A percentile compares a stretch with the other conserved stretches of the same genome.
Conservation (phyloP, 2,329 filamentous ascomycete genomes). For the Simplicillium sp. region DNA sequence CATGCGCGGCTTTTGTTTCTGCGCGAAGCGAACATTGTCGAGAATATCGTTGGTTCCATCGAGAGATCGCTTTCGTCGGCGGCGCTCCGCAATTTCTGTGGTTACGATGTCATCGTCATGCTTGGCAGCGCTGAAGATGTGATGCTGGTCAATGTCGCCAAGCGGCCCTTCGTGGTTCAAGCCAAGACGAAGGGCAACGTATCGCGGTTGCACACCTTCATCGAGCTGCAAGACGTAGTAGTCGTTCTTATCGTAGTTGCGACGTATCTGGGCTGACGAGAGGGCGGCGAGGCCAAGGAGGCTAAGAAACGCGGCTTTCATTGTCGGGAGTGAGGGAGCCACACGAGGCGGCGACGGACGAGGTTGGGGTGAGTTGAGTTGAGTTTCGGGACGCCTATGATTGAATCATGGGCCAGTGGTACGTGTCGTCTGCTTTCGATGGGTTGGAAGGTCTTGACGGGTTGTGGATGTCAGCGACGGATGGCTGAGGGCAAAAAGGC, state of each 20-base stretch:
- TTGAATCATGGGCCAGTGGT: no score
- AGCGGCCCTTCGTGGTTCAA: constrained; percentile 74
- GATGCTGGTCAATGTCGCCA: constrained; percentile 68
- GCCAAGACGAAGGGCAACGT: constrained; percentile 64
- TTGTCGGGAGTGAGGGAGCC: background rate
- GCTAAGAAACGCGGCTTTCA: constrained; percentile 12
- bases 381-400: no score
- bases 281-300: constrained; percentile 32
- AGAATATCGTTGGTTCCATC: constrained; percentile 45
- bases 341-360: no score
- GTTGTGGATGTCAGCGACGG: no score
- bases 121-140: constrained; percentile 72
- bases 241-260: constrained; percentile 73
- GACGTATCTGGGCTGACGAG: constrained; percentile 41
- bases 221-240: constrained; percentile 90
- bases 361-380: no score
- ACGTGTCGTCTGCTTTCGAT: no score
- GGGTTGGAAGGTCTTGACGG: no score
- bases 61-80: constrained; percentile 52
- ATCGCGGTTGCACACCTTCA: constrained; percentile 50
- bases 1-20: constrained; percentile 56
- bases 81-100: constrained; percentile 40
- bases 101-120: constrained; percentile 50
- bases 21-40: constrained; percentile 65
- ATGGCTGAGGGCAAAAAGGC: no score